Conservation (phyloP, 2,329 filamentous ascomycete genomes). For the Claviceps sp. region DNA sequence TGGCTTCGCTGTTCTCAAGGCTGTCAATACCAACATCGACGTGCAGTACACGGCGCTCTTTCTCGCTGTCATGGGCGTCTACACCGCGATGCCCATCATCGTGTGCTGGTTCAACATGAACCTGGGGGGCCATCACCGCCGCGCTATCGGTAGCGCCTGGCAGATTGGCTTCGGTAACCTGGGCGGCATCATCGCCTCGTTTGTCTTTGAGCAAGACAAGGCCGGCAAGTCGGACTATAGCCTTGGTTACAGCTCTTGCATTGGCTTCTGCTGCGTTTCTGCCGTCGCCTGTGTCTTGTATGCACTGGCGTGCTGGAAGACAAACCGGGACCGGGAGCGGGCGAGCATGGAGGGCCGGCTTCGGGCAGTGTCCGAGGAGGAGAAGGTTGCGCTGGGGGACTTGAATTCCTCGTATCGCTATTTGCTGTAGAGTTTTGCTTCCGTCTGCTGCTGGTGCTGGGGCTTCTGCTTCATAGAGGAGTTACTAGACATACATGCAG, state of each 20-base stretch:
- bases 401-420: conserved; percentile 47
- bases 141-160: conserved; percentile 60
- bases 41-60: conserved; percentile 72
- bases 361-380: conserved; percentile 39
- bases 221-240: conserved; percentile 58
- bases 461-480: no score
- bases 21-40: conserved; percentile 51
- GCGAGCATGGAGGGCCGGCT: conserved; percentile 23
- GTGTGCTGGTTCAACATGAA: conserved; percentile 80
- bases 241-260: conserved; percentile 52
- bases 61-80: conserved; percentile 65
- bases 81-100: conserved; percentile 80
- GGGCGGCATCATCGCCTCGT: conserved; percentile 66
- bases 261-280: conserved; percentile 48
- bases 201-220: conserved; percentile 52
- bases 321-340: conserved; percentile 48
- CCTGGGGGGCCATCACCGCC: conserved; percentile 56
- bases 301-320: conserved; percentile 38
- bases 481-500: no score
- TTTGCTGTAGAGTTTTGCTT: conserved; percentile 26
- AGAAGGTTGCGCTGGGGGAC: conserved; percentile 49
- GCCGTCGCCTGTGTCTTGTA: conserved; percentile 49
- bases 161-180: conserved; percentile 70
- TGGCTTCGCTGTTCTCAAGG: conserved; percentile 64
- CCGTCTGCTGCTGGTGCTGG: background rate